Conservation (phyloP, 2,329 filamentous ascomycete species). For the Fusarium redolens region DNA sequence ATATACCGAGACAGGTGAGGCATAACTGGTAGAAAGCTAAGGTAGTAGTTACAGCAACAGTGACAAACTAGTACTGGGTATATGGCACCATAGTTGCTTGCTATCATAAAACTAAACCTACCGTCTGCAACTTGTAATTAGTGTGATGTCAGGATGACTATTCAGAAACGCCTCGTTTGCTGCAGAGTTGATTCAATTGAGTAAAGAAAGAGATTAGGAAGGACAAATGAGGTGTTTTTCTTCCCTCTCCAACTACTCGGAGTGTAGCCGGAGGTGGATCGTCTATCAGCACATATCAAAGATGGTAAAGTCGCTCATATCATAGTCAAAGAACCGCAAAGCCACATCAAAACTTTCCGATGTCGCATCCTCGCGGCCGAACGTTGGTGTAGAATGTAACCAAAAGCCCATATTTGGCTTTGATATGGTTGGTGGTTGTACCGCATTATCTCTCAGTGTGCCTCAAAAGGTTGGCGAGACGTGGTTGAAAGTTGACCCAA, state of each 20-base stretch:
- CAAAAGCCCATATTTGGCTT: background rate
- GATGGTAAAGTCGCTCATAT: constrained; percentile 10
- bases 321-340: constrained; percentile 14
- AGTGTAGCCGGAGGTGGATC: constrained; percentile 28
- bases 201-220: background rate
- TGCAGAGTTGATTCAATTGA: constrained; percentile 22
- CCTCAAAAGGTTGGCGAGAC: constrained; percentile 23
- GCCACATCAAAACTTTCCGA: constrained; percentile 23
- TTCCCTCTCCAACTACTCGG: background rate
- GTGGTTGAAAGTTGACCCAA: constrained; percentile 18
- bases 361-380: constrained; percentile 35
- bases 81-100: constrained; percentile 10
- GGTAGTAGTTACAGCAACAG: background rate
- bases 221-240: constrained; percentile 30
- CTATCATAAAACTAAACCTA: background rate
- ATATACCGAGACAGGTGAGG: constrained; percentile 19
- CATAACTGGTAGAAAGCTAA: background rate
- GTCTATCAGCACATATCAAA: background rate
- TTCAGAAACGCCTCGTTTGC: constrained; percentile 26
- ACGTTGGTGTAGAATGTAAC: constrained; percentile 20
- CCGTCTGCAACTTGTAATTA: background rate
- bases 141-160: constrained; percentile 35
- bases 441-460: constrained; percentile 21
- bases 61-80: background rate
- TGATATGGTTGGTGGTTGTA: constrained; percentile 29